phyloP scores from a whole-genome alignment of 2,329 filamentous ascomycete species.

The Trichoderma sp. region DNA sequence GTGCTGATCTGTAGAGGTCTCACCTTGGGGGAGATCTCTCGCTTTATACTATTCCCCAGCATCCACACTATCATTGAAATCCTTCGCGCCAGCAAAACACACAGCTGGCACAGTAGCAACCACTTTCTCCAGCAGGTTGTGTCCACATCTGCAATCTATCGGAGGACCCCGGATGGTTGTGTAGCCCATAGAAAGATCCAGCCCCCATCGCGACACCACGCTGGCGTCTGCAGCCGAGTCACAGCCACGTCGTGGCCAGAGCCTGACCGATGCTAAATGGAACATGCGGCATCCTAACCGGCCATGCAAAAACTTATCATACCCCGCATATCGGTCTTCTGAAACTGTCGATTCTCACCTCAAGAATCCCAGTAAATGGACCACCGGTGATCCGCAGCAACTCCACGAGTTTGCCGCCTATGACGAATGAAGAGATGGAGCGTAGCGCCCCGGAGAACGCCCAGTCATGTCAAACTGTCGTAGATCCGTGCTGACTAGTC shows the following conservation, averaged over 20 bases:
- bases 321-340: neutral
- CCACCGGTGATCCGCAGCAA: neutral
- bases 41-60: neutral
- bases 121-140: neutral
- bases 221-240: neutral
- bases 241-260: neutral
- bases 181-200: conserved; percentile 1
- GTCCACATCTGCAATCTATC: neutral
- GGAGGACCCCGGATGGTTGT: neutral
- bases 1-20: neutral
- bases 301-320: neutral
- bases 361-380: neutral
- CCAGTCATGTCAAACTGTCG: neutral
- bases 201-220: neutral
- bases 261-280: neutral
- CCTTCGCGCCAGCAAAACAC: neutral
- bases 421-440: neutral
- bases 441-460: neutral
- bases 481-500: neutral
- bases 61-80: neutral
- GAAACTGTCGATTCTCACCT: neutral
- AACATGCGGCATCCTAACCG: neutral
- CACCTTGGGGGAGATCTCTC: neutral
- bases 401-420: neutral
- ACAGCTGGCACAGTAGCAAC: neutral